Conservation (phyloP, 768 basidiomycete genomes). For the Hortiboletus campestris region DNA sequence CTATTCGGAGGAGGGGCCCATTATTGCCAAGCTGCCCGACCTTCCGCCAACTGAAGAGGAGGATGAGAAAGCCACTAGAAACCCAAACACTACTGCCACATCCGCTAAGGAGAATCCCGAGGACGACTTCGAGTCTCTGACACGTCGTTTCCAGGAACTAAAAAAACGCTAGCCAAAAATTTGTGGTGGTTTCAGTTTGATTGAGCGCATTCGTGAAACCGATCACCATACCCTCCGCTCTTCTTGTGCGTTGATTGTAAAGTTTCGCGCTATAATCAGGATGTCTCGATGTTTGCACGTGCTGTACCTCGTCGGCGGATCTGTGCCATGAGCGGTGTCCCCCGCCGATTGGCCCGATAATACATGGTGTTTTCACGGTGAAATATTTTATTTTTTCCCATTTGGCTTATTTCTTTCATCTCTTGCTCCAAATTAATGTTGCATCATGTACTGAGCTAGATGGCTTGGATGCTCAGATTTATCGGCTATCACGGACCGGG, state of each 20-base stretch:
- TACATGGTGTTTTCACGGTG: neutral
- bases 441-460: neutral
- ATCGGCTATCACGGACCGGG: neutral
- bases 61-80: slow-evolving; percentile 28
- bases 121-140: slow-evolving; percentile 74
- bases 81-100: neutral
- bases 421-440: neutral
- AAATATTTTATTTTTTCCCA: neutral
- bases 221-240: slow-evolving; percentile 1
- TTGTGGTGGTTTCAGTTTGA: neutral
- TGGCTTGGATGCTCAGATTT: no score
- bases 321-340: slow-evolving; percentile 6
- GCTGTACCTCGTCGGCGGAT: slow-evolving; percentile 1
- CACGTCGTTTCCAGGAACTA: slow-evolving; percentile 79
- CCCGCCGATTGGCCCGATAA: slow-evolving; percentile 12
- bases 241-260: slow-evolving; percentile 4
- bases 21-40: slow-evolving; percentile 44
- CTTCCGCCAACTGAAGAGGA: slow-evolving; percentile 51
- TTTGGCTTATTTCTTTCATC: neutral
- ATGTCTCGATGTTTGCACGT: slow-evolving; percentile 9
- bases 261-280: slow-evolving; percentile 9
- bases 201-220: slow-evolving; percentile 1
- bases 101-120: slow-evolving; percentile 33
- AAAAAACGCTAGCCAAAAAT: slow-evolving; percentile 65
- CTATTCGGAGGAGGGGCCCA: slow-evolving; percentile 25